Evolutionary conservation across 2,329 filamentous ascomycete species (phyloP).

Genomic region (Cladophialophora chaetospira): DNA sequence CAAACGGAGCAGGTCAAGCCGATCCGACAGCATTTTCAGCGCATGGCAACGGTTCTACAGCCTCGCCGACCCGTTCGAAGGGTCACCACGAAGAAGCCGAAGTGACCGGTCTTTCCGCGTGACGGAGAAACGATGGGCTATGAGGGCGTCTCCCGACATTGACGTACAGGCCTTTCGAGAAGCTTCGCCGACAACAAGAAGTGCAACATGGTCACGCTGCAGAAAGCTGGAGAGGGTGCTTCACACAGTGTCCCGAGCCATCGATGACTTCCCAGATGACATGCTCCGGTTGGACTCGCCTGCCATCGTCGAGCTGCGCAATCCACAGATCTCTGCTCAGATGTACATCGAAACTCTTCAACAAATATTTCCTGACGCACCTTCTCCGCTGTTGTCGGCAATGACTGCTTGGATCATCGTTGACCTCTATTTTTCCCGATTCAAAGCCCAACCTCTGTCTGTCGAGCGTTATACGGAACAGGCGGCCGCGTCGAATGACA

Average conservation of each 20-base stretch:
- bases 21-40: conserved; percentile 10
- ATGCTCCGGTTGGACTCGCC: conserved; percentile 24
- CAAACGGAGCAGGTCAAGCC: conserved; percentile 3
- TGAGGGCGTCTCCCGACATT: background rate
- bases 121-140: background rate
- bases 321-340: conserved; percentile 10
- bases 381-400: conserved; percentile 14
- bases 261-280: conserved; percentile 21
- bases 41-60: background rate
- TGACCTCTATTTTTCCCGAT: conserved; percentile 24
- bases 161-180: background rate
- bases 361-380: conserved; percentile 25
- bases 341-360: conserved; percentile 20
- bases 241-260: conserved; percentile 21
- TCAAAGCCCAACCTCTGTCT: conserved; percentile 4
- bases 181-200: conserved; percentile 9
- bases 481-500: conserved; percentile 8
- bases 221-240: conserved; percentile 19
- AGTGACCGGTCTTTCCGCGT: conserved; percentile 6
- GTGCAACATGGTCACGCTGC: conserved; percentile 18
- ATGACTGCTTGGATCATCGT: conserved; percentile 30
- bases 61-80: conserved; percentile 22
- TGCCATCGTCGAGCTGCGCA: conserved; percentile 12
- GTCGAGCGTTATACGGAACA: conserved; percentile 9
- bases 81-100: conserved; percentile 10